phyloP scores from a whole-genome alignment of 495 filamentous ascomycete species.

The Jackrogersella multiformis region DNA sequence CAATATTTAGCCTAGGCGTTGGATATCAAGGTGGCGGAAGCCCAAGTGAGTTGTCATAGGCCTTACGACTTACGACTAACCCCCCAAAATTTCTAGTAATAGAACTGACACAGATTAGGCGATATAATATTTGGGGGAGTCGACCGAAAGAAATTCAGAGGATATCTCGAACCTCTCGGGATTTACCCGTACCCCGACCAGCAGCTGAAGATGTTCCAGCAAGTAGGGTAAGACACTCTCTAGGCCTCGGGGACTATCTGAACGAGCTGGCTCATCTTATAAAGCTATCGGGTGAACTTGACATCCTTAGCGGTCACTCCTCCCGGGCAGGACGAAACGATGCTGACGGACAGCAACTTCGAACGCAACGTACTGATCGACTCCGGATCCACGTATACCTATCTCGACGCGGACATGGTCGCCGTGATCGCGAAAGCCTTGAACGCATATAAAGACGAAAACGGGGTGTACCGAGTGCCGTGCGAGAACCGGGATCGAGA shows the following conservation, averaged over 20 bases:
- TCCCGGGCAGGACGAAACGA: conserved; percentile 38
- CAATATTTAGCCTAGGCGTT: conserved; percentile 76
- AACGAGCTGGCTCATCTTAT: not conserved
- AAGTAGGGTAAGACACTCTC: conserved; percentile 39
- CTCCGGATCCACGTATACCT: conserved; percentile 55
- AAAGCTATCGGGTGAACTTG: conserved; percentile 55
- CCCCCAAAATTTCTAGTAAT: conserved; percentile 45
- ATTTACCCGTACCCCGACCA: conserved; percentile 55
- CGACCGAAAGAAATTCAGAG: conserved; percentile 54
- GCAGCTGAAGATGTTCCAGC: conserved; percentile 49
- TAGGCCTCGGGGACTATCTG: not conserved
- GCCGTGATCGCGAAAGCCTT: conserved; percentile 48
- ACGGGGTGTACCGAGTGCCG: conserved; percentile 52
- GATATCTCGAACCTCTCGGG: conserved; percentile 52
- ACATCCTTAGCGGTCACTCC: conserved; percentile 54
- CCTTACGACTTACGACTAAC: not conserved
- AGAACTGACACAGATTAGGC: conserved; percentile 52
- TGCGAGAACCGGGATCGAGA: conserved; percentile 46
- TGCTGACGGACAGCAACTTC: conserved; percentile 49
- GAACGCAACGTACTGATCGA: conserved; percentile 52
- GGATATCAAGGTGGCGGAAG: conserved; percentile 56
- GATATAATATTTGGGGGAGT: conserved; percentile 59
- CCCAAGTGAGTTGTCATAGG: conserved; percentile 40
- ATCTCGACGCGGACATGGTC: conserved; percentile 52
- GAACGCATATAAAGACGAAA: conserved; percentile 46